Base-by-base conservation (phyloP, 352 stramenopile genomes). In the Phytophthora tubulina region DNA sequence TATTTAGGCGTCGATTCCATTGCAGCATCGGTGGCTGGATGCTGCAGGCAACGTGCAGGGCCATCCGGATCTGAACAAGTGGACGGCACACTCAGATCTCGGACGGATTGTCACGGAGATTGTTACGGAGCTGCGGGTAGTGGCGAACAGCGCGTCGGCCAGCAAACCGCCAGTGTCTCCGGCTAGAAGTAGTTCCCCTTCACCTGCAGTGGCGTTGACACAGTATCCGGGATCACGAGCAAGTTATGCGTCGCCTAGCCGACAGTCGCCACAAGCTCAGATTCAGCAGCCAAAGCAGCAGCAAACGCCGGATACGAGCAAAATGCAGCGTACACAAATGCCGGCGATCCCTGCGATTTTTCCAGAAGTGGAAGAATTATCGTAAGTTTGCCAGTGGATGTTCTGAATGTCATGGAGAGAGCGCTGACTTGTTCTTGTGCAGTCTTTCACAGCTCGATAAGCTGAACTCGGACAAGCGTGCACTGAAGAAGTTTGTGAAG, bases 1-100 rank as follows among this genome's bases (percentile, higher is more conserved):
- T 21, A 32, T 45, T 13, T 66, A 95, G 88, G 64, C 81, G 9
- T 94, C 88, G 7, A 81, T 93, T 21, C 79, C 85, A 0, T 33
- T 96, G 67, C 85, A 92, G 64, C 86, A 96, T 67, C 81, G 76
- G 44, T 91, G 86, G 83, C 70, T 96, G 8, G 88, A 96, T 72
- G 67, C 81, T 14, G 78, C 75, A 14, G 88, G 88, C 11, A 93
- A 89, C 46, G 89, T 96, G 8, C 76, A 88, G 27, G 78, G 82
- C 0, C 86, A 96, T 61, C 72, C 82, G 14, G 89, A 96, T 57
- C 58, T 96, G 17, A 92, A 83, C 65, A 85, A 89, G 54, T 96
- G 89, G 89, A 93, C 86, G 3, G 86, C 84, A 15, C 89, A 96
- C 75, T 94, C 89, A 60, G 89, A 96, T 63, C 70, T 96, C 36